Evolutionary conservation across 2,329 filamentous ascomycete species (phyloP).

Genomic region (Pestalotiopsis sp.): DNA sequence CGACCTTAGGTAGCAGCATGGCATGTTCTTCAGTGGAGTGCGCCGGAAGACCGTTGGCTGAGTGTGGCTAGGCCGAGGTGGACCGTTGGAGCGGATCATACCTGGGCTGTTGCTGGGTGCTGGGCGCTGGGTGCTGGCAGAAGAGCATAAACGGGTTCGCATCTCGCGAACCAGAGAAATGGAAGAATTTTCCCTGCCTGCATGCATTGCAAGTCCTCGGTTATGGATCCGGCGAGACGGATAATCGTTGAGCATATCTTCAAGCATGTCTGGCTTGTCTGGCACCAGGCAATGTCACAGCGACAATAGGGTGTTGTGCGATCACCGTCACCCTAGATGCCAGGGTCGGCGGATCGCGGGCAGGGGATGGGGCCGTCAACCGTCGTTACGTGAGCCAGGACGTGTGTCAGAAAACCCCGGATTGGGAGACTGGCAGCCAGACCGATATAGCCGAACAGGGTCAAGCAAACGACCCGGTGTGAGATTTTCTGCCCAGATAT

Average conservation of each 20-base stretch:
- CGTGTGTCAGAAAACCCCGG: constrained; percentile 1
- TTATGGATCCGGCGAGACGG: neutral
- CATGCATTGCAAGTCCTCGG: neutral
- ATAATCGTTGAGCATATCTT: neutral
- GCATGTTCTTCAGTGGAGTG: neutral
- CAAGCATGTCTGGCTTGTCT: neutral
- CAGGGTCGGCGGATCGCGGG: neutral
- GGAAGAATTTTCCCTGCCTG: neutral
- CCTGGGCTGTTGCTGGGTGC: neutral
- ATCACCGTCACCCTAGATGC: neutral
- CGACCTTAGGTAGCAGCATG: no score
- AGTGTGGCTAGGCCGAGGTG: neutral
- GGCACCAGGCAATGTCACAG: neutral
- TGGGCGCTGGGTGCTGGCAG: no score
- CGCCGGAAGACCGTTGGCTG: neutral
- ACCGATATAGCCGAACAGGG: constrained; percentile 9
- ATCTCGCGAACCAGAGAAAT: neutral
- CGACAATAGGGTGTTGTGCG: neutral
- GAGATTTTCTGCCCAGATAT: constrained; percentile 14
- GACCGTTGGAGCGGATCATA: neutral
- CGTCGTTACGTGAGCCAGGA: neutral
- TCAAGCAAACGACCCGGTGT: constrained; percentile 16
- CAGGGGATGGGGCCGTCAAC: neutral
- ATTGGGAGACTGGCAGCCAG: neutral
- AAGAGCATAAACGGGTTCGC: neutral